A percentile compares a stretch with the other conserved stretches of the same genome.
Conservation (phyloP, 83 land plant species). For the Thuja plicata region DNA sequence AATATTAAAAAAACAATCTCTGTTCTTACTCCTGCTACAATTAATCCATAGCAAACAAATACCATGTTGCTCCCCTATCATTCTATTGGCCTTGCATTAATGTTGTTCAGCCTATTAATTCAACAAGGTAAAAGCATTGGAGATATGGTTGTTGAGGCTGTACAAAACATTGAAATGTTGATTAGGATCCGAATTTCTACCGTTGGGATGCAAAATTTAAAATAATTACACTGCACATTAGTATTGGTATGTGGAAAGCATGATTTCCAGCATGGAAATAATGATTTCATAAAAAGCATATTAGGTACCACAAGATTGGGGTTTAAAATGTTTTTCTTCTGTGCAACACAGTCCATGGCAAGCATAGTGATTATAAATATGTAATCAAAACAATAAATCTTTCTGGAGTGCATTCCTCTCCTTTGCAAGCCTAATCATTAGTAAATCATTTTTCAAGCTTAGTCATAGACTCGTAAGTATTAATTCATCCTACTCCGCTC, state of each 20-base stretch:
- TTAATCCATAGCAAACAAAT: not conserved
- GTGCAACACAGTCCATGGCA: too few relatives aligned
- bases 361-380: too few relatives aligned
- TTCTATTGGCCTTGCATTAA: not conserved
- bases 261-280: too few relatives aligned
- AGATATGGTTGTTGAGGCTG: not conserved
- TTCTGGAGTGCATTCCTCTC: not conserved
- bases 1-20: not conserved
- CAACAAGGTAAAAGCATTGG: not conserved
- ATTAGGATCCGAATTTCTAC: too few relatives aligned
- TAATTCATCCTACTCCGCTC: not conserved
- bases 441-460: not conserved
- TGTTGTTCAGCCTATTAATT: not conserved
- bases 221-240: too few relatives aligned
- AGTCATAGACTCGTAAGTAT: not conserved
- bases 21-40: not conserved
- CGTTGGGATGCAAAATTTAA: too few relatives aligned
- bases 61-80: not conserved
- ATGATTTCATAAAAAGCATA: too few relatives aligned
- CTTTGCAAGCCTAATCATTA: not conserved
- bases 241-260: too few relatives aligned
- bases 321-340: too few relatives aligned
- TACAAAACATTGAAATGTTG: too few relatives aligned
- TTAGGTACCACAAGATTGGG: too few relatives aligned
- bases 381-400: too few relatives aligned